These are phyloP conservation scores for Isabelozyma pseudorhagii DNA, from an alignment of 805 yeast genomes.

Conservation along the genomic window DNA sequence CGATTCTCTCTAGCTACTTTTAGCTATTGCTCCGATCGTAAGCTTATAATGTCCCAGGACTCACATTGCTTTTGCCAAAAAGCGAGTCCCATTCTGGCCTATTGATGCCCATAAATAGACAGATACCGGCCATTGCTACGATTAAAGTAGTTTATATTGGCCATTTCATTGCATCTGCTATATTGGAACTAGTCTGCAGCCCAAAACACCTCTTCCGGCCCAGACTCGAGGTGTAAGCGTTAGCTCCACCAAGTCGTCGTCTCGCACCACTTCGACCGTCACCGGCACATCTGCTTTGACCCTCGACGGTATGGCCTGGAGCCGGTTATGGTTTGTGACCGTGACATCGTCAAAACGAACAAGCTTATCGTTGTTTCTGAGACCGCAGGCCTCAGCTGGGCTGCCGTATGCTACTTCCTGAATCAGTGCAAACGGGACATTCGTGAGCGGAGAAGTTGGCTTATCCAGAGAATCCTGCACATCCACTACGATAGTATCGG, in stretches of 20 bases:
- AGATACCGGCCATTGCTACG: neutral
- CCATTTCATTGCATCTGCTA: slow-evolving; percentile 10
- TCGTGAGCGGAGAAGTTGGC: neutral
- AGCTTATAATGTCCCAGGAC: too few species aligned
- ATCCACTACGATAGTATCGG: neutral
- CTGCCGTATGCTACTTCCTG: slow-evolving; percentile 46
- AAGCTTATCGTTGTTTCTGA: slow-evolving; percentile 52
- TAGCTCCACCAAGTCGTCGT: slow-evolving; percentile 12
- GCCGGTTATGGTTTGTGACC: slow-evolving; percentile 52
- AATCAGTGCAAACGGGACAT: slow-evolving; percentile 55
- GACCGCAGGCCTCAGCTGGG: slow-evolving; percentile 57
- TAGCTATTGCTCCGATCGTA: too few species aligned
- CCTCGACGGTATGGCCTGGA: slow-evolving; percentile 41
- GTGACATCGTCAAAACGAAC: slow-evolving; percentile 51
- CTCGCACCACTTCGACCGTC: slow-evolving; percentile 29
- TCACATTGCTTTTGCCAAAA: too few species aligned
- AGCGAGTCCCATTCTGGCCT: too few species aligned
- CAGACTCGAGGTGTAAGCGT: slow-evolving; percentile 49
- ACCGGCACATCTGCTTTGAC: slow-evolving; percentile 38
- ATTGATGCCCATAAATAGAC: too few species aligned
- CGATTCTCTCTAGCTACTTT: too few species aligned
- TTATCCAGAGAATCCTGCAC: neutral
- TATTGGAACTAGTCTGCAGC: slow-evolving; percentile 55
- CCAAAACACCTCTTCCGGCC: slow-evolving; percentile 68
- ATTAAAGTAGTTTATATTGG: too few species aligned